These are phyloP conservation scores for Botrytis byssoidea DNA, from an alignment of 2,329 filamentous ascomycete genomes.

Conservation along the genomic window DNA sequence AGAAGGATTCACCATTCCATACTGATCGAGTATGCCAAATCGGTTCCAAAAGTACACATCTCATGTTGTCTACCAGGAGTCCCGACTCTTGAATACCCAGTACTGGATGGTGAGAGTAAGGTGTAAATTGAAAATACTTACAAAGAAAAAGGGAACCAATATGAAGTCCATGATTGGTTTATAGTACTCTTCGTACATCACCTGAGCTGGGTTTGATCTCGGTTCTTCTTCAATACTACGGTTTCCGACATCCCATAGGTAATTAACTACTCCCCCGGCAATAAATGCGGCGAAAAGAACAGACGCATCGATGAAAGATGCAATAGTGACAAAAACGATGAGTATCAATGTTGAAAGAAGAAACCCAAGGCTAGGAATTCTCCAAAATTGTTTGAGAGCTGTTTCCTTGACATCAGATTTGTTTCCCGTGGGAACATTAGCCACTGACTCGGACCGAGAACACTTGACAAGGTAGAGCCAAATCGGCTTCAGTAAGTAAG, in stretches of 20 bases:
- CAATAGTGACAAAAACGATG: slow-evolving; percentile 30
- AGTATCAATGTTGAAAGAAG: slow-evolving; percentile 26
- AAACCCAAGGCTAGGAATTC: slow-evolving; percentile 26
- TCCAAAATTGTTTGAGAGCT: background rate
- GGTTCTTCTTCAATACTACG: background rate
- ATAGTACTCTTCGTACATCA: slow-evolving; percentile 36
- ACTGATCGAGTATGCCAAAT: background rate
- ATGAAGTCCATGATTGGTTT: slow-evolving; percentile 42
- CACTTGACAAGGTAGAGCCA: slow-evolving; percentile 17
- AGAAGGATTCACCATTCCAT: background rate
- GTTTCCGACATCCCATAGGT: slow-evolving; percentile 41
- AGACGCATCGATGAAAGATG: slow-evolving; percentile 48
- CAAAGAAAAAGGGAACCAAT: slow-evolving; percentile 61
- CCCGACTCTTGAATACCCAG: background rate
- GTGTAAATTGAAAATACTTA: slow-evolving; percentile 39
- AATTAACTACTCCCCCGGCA: slow-evolving; percentile 48
- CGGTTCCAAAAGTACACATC: background rate
- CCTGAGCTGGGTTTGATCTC: slow-evolving; percentile 13
- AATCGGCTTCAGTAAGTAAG: slow-evolving; percentile 26
- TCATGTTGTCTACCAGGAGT: background rate
- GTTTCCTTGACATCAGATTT: background rate
- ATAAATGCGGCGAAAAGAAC: slow-evolving; percentile 52
- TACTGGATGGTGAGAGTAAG: background rate
- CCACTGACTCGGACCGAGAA: background rate
- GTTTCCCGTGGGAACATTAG: background rate